phyloP scores from a whole-genome alignment of 2,329 filamentous ascomycete genomes.

The Paecilomyces dactylethromorphus region DNA sequence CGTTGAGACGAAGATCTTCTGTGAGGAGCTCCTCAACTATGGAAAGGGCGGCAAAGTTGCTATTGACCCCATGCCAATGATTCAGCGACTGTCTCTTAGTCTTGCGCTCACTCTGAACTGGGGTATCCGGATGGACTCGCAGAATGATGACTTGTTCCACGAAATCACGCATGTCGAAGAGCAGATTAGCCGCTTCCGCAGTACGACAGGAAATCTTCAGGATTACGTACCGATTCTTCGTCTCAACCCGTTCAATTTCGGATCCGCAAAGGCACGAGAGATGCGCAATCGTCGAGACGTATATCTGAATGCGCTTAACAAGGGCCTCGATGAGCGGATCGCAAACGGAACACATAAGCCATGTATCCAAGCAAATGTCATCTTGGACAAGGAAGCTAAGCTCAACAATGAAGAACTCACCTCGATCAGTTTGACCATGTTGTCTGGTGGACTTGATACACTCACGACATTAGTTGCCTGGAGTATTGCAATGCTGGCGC shows the following conservation, averaged over 20 bases:
- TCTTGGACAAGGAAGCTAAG: conserved; percentile 57
- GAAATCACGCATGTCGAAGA: conserved; percentile 60
- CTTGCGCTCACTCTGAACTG: conserved; percentile 60
- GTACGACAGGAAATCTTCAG: conserved; percentile 55
- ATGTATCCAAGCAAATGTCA: conserved; percentile 63
- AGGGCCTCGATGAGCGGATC: conserved; percentile 55
- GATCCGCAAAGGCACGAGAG: conserved; percentile 52
- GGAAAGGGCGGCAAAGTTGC: conserved; percentile 49
- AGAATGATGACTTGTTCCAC: conserved; percentile 54
- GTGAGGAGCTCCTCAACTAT: conserved; percentile 54
- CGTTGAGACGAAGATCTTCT: conserved; percentile 56
- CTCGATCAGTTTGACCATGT: conserved; percentile 62
- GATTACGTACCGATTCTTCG: conserved; percentile 56
- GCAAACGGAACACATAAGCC: conserved; percentile 54
- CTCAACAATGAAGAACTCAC: conserved; percentile 58
- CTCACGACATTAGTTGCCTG: conserved; percentile 60
- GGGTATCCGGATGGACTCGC: conserved; percentile 55
- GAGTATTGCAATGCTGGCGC: conserved; percentile 55
- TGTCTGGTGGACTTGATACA: conserved; percentile 61
- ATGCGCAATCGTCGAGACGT: conserved; percentile 55
- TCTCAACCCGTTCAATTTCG: conserved; percentile 56
- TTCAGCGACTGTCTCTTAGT: conserved; percentile 58
- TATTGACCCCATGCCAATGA: conserved; percentile 62
- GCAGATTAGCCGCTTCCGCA: conserved; percentile 53
- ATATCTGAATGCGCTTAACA: conserved; percentile 53